phyloP scores from a whole-genome alignment of 2,329 filamentous ascomycete species.

The Helotiales sp. region DNA sequence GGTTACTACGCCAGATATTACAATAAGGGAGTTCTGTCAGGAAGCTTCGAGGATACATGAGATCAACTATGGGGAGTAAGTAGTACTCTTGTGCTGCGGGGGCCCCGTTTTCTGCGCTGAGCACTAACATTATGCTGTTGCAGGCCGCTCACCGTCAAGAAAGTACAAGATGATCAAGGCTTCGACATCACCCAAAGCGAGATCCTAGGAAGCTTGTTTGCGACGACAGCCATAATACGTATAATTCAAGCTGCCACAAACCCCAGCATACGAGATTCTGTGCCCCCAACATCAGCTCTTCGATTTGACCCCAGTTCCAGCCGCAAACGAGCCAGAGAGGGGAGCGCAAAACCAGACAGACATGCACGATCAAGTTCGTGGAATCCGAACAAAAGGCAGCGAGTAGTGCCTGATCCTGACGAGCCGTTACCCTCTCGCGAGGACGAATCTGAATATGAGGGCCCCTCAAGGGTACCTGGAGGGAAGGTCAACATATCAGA shows the following conservation, averaged over 20 bases:
- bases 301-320: constrained; percentile 26
- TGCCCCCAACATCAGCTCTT: constrained; percentile 35
- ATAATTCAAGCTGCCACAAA: constrained; percentile 30
- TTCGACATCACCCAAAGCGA: constrained; percentile 35
- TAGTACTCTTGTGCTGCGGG: constrained; percentile 9
- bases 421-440: constrained; percentile 34
- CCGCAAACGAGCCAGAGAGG: constrained; percentile 29
- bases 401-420: constrained; percentile 28
- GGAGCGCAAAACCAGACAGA: constrained; percentile 14
- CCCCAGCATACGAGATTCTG: constrained; percentile 31
- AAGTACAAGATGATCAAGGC: constrained; percentile 34
- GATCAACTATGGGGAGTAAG: constrained; percentile 35
- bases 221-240: constrained; percentile 28
- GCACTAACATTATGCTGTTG: constrained; percentile 8
- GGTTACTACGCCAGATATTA: constrained; percentile 30
- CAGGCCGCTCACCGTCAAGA: constrained; percentile 34
- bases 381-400: constrained; percentile 32
- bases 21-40: constrained; percentile 33
- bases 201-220: constrained; percentile 30
- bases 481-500: constrained; percentile 24
- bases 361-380: constrained; percentile 8
- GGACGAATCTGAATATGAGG: constrained; percentile 13
- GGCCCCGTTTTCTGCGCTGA: not conserved
- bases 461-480: constrained; percentile 5
- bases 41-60: constrained; percentile 33